Evolutionary conservation across 176 grass and related monocot genomes (phyloP).

Genomic region (Hsuehochloa calcarea): DNA sequence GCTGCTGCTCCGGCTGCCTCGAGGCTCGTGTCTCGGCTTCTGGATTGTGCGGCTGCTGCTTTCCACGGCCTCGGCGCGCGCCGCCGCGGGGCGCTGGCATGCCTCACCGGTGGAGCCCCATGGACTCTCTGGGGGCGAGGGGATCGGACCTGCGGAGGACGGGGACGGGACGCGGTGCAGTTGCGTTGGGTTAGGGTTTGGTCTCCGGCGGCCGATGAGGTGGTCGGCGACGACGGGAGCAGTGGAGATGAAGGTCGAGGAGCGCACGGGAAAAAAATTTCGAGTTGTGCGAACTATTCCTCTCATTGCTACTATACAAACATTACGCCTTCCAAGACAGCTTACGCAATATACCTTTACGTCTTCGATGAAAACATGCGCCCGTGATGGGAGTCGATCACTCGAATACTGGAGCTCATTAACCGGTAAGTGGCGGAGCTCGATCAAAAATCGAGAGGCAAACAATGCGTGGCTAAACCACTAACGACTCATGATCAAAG

Average conservation of each 20-base stretch:
- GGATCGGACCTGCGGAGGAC: not conserved
- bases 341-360: not conserved
- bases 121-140: not conserved
- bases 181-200: not conserved
- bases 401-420: no score
- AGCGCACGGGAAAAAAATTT: not conserved
- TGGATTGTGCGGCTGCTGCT: conserved; percentile 5
- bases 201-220: not conserved
- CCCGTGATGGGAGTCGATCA: not conserved
- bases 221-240: conserved; percentile 9
- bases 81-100: conserved; percentile 24
- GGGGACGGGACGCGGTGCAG: not conserved
- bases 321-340: not conserved
- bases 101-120: conserved; percentile 28
- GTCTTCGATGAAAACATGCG: not conserved
- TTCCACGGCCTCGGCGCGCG: conserved; percentile 38
- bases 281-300: not conserved
- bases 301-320: not conserved
- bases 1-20: not conserved
- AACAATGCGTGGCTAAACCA: no score
- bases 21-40: not conserved
- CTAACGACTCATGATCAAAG: not conserved
- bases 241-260: not conserved
- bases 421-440: no score
- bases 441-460: no score